Evolutionary conservation across 1,139 yeast genomes (phyloP), one percentile per base, ranked within the genome.

Genomic region (Sugiyamaella grinbergsii): DNA sequence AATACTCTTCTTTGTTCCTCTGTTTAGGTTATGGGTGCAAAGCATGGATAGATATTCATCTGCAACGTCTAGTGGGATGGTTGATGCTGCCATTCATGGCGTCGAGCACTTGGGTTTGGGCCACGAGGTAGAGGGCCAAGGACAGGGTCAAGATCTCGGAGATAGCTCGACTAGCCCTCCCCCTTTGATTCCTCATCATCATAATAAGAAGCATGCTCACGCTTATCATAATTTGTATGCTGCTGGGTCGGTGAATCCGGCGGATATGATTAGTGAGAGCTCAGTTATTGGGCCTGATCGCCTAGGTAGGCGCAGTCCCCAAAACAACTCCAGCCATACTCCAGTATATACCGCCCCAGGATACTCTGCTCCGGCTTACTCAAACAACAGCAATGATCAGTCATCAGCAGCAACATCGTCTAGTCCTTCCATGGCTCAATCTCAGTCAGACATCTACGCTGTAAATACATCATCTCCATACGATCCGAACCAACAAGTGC

Each of bases 201-300:
- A 51, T 41, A 24, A 43, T 10, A 52, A 52, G 42, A 53, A 47
- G 16, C 51, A 54, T 28, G 58, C 58, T n/a, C 58, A 59, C 23
- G 62, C 59, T 5, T 59, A 58, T 37, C 60, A 59, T 50, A 47
- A 52, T 44, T 41, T 57, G 23, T 47, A 49, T 32, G 37, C 50
- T 19, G 18, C 47, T 31, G 45, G 45, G 7, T 16, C 45, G 11
- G 22, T 41, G 4, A 41, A 41, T 22, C 45, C 45, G 3, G 45
- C 45, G 10, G 31, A 31, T 31, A 31, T 28, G 36, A 41, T 31
- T 23, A 5, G 19, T 16, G 19, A n/a, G 4, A 7, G 13, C 37
- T 13, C 10, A 13, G 11, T 4, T 32, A 38, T 4, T 23, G 31
- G n/a, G 10, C 13, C 28, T n/a, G 18, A 11, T 3, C 4, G 10